Evolutionary conservation across 2,329 filamentous ascomycete genomes (phyloP), one percentile per base, ranked within the genome.

Genomic region (Fusarium mangiferae): DNA sequence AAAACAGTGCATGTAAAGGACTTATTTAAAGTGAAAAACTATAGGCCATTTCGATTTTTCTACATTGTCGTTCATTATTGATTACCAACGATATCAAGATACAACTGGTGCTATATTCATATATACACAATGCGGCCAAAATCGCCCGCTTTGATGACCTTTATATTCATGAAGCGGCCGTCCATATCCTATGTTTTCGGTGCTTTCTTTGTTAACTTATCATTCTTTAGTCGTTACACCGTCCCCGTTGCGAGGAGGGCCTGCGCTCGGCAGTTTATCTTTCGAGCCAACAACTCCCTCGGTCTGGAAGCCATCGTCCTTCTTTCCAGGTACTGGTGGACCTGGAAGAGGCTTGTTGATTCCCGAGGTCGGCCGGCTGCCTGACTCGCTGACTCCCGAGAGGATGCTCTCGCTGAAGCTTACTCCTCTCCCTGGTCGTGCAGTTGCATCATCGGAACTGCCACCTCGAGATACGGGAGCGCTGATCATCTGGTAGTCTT

Each of bases 331-430:
- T 41, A 64, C 48, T 33, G 68, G 51, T 11, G 62, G 69, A 17
- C 68, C 54, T 14, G 71, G 72, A 39, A 76, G 41, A 33, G 68
- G 30, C 42, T 70, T 61, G 39, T 59, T 56, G 22, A 54, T 49
- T 13, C 72, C 70, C n/a, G 78, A 78, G 12, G 61, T 66, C 28
- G 75, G 75, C 14, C 75, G 72, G 30, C 77, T 75, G 15, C 74
- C 71, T 12, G 76, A 77, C 30, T 78, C 78, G 65, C 81, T 81
- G 7, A 79, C 83, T 2, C 78, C 80, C 12, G 85, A 86, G 28
- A 87, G 81, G 36, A 86, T 80, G 62, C 84, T 86, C 74, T 87
- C 85, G 54, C 81, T 82, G 61, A 85, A 86, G 69, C 84, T 86
- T 46, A 80, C 82, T 64, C 84, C 83, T 41, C 83, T 85, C 24